A percentile compares a stretch with the other conserved stretches of the same genome.
These are phyloP conservation scores for Mycena albidolilacea DNA, from an alignment of 768 basidiomycete genomes.

Conservation along the genomic window DNA sequence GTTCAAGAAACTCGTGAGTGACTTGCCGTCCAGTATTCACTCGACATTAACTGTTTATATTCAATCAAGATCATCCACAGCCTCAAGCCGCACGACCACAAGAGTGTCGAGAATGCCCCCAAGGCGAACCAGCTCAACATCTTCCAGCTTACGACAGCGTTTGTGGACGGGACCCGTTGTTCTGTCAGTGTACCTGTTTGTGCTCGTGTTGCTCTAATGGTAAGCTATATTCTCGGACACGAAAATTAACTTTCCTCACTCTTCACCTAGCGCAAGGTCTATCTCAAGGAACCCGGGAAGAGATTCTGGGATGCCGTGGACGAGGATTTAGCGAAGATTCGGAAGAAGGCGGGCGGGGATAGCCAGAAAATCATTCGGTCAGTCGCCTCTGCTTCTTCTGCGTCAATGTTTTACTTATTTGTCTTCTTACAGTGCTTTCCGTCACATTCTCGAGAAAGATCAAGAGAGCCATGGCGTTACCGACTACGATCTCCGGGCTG, in stretches of 20 bases:
- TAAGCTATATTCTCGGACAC: slow-evolving; percentile 23
- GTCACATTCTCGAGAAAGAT: slow-evolving; percentile 16
- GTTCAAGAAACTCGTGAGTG: slow-evolving; percentile 43
- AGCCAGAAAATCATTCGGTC: slow-evolving; percentile 30
- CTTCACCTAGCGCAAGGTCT: slow-evolving; percentile 35
- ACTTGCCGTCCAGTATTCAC: neutral
- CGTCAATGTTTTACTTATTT: neutral
- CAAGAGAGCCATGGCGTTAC: neutral
- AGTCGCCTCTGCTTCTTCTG: neutral
- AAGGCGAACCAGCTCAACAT: slow-evolving; percentile 27
- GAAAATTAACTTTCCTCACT: neutral
- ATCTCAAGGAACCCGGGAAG: neutral
- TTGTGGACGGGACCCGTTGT: slow-evolving; percentile 39
- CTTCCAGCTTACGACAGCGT: slow-evolving; percentile 33
- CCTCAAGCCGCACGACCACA: neutral
- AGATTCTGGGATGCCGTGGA: slow-evolving; percentile 42
- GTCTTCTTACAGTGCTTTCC: slow-evolving; percentile 24
- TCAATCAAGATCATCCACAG: slow-evolving; percentile 24
- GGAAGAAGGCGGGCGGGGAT: slow-evolving; percentile 22
- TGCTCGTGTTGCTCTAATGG: slow-evolving; percentile 41
- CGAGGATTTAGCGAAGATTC: slow-evolving; percentile 27
- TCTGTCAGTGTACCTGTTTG: slow-evolving; percentile 35
- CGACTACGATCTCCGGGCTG: slow-evolving; percentile 4
- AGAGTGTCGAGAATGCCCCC: neutral
- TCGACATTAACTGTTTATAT: slow-evolving; percentile 9